These are phyloP conservation scores for Drechslera avenae DNA, from an alignment of 2,329 filamentous ascomycete species.

Conservation along the genomic window DNA sequence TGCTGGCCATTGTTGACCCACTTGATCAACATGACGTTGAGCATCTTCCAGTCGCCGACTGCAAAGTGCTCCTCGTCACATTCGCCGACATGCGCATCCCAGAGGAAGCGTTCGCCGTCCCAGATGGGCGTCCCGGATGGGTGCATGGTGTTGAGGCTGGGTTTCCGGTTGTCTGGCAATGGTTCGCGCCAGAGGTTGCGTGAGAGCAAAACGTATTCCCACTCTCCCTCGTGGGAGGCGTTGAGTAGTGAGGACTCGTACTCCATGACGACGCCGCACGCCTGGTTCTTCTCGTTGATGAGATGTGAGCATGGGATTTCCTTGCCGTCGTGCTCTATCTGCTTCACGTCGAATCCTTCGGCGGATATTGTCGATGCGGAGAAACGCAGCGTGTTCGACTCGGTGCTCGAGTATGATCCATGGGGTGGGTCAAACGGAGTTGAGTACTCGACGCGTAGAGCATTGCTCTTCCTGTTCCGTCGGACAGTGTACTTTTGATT, in stretches of 20 bases:
- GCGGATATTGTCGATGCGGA: constrained; percentile 31
- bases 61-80: constrained; percentile 30
- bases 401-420: constrained; percentile 20
- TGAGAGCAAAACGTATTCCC: constrained; percentile 38
- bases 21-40: constrained; percentile 42
- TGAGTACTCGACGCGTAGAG: constrained; percentile 32
- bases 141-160: constrained; percentile 28
- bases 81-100: constrained; percentile 36
- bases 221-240: constrained; percentile 26
- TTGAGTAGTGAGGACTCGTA: constrained; percentile 28
- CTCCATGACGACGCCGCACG: constrained; percentile 42
- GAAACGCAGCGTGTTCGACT: constrained; percentile 37
- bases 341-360: constrained; percentile 32
- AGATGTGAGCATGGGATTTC: constrained; percentile 36
- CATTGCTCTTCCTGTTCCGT: constrained; percentile 31
- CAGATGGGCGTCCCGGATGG: constrained; percentile 43
- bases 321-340: constrained; percentile 26
- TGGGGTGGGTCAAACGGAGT: constrained; percentile 34
- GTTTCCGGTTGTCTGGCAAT: constrained; percentile 14
- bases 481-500: constrained; percentile 36
- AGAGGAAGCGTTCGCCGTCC: constrained; percentile 34
- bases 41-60: constrained; percentile 38
- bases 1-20: constrained; percentile 27
- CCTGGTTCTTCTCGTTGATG: constrained; percentile 24
- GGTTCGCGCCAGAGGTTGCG: constrained; percentile 33